These are phyloP conservation scores for Sechiopsis laciniata DNA, from an alignment of 306 rosid species.

Conservation along the genomic window DNA sequence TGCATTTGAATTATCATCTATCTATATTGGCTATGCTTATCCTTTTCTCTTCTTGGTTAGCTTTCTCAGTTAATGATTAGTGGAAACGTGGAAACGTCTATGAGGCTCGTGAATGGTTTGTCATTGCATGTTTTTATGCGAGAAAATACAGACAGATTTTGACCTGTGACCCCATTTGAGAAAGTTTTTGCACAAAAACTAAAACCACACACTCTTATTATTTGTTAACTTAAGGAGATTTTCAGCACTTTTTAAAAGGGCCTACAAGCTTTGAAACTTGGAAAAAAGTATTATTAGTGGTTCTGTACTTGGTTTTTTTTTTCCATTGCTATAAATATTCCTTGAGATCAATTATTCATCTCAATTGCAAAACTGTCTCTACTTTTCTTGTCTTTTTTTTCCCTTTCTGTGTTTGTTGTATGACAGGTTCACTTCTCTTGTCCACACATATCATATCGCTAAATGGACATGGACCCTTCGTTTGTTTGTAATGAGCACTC, in stretches of 20 bases:
- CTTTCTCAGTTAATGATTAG: constrained; percentile 13
- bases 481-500: background rate
- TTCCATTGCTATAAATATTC: constrained; percentile 11
- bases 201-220: background rate
- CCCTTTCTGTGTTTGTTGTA: background rate
- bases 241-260: background rate
- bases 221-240: background rate
- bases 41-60: background rate
- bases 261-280: constrained; percentile 20
- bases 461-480: background rate
- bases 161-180: constrained; percentile 18
- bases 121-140: constrained; percentile 8
- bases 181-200: background rate
- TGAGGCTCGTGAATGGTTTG: constrained; percentile 17
- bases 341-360: constrained; percentile 14
- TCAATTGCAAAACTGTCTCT: background rate
- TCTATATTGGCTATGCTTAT: constrained; percentile 12
- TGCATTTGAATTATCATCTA: constrained; percentile 15
- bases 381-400: background rate
- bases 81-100: background rate
- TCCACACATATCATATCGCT: background rate
- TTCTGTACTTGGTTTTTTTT: constrained; percentile 3
- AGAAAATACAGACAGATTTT: constrained; percentile 16
- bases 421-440: background rate
- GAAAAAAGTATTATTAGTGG: constrained; percentile 10